Base-by-base conservation (phyloP, 1,284 basidiomycete species). In the Pseudozyma thailandica region DNA sequence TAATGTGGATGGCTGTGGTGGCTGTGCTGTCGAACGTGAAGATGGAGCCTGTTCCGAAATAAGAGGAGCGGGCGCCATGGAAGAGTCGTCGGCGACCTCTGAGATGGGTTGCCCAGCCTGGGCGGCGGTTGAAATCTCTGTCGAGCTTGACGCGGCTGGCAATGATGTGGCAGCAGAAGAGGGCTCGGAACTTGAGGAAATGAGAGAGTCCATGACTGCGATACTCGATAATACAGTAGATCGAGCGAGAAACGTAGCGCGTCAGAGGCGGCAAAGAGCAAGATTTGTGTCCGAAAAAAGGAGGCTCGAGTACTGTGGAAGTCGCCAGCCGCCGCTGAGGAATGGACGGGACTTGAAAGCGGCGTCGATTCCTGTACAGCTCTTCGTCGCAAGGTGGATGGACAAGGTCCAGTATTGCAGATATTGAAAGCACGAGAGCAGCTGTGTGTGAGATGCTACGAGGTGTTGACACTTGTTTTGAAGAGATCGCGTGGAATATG, bases 371-470 rank as follows among this genome's bases (percentile, higher is more conserved):
- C n/a, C n/a, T n/a, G n/a, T n/a, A n/a, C n/a, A n/a, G n/a, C n/a
- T n/a, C n/a, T n/a, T n/a, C n/a, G n/a, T n/a, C n/a, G 9, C 26
- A 42, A 2, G 31, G 37, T 28, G 38, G 50, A 51, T 43, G 50
- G 50, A 51, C 28, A n/a, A n/a, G 26, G 27, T 9, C 38, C 8
- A 31, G 30, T 15, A 31, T 15, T 31, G 30, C n/a, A n/a, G n/a
- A n/a, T n/a, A n/a, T n/a, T n/a, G n/a, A n/a, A n/a, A n/a, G n/a
- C n/a, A n/a, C n/a, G n/a, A n/a, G n/a, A n/a, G n/a, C n/a, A n/a
- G n/a, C n/a, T n/a, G n/a, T n/a, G n/a, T n/a, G n/a, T n/a, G n/a
- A n/a, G n/a, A n/a, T n/a, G n/a, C n/a, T n/a, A n/a, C n/a, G n/a
- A n/a, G n/a, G n/a, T n/a, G n/a, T n/a, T n/a, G n/a, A n/a, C n/a